Evolutionary conservation across 176 grass and related monocot species (phyloP).

Genomic region (Cenchrus purpureus): DNA sequence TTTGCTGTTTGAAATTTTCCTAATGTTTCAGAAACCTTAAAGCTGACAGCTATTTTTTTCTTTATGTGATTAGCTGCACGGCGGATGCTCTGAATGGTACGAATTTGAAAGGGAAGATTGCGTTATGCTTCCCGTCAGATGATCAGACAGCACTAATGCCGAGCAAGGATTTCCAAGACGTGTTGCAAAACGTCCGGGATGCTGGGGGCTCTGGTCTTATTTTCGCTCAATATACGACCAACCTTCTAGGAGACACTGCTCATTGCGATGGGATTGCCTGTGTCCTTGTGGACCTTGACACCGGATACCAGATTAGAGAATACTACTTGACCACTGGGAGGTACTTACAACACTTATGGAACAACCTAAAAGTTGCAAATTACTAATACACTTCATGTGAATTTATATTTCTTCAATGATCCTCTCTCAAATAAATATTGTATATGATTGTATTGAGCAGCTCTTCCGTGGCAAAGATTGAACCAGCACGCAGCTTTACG

Average conservation of each 20-base stretch:
- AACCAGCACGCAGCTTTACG: not conserved
- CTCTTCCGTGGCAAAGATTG: constrained; percentile 21
- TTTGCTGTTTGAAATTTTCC: too few relatives aligned
- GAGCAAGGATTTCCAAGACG: rapidly evolving
- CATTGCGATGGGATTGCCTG: not conserved
- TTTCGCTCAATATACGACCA: not conserved
- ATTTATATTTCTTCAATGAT: too few relatives aligned
- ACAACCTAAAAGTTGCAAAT: too few relatives aligned
- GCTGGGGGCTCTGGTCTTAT: constrained; percentile 1
- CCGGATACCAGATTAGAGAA: too few relatives aligned
- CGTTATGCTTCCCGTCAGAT: not conserved
- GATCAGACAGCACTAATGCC: not conserved
- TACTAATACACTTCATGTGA: too few relatives aligned
- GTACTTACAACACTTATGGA: too few relatives aligned
- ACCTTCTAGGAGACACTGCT: rapidly evolving
- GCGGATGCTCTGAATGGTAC: not conserved
- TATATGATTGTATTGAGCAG: not conserved
- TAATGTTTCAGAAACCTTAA: too few relatives aligned
- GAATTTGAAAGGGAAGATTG: not conserved
- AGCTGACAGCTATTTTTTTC: not conserved
- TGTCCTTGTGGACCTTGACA: constrained; percentile 38
- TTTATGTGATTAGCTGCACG: not conserved
- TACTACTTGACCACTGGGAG: too few relatives aligned
- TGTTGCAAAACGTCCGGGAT: not conserved
- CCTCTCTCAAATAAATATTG: not conserved